Evolutionary conservation across 169 alveolate species (phyloP).

Genomic region (Plasmodium inui): DNA sequence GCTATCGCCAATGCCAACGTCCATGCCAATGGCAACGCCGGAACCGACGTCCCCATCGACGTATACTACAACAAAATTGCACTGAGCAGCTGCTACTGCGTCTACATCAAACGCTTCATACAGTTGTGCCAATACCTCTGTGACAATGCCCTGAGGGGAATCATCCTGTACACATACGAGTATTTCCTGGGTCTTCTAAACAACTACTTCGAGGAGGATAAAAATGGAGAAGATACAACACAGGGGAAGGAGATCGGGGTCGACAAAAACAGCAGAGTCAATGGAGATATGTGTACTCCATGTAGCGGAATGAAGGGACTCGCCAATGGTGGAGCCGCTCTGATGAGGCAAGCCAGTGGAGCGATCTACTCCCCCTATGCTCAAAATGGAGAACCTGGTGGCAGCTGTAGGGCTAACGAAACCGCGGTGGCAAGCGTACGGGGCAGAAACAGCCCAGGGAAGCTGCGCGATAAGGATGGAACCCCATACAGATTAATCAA

Average conservation of each 20-base stretch:
- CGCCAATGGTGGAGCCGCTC: neutral
- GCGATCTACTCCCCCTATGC: neutral
- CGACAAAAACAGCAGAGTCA: neutral
- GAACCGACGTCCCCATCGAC: neutral
- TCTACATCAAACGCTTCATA: conserved; percentile 36
- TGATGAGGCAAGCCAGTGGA: neutral
- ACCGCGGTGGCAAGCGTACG: neutral
- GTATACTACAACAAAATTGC: conserved; percentile 50
- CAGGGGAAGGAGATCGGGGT: neutral
- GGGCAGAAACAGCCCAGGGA: neutral
- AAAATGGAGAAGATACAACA: neutral
- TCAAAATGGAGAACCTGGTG: neutral
- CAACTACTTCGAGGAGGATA: conserved; percentile 8
- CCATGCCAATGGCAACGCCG: neutral
- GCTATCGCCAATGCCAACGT: neutral
- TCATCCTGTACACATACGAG: conserved; percentile 30
- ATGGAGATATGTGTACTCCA: neutral
- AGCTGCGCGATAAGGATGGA: neutral
- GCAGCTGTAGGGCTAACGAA: neutral
- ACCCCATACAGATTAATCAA: conserved; percentile 2
- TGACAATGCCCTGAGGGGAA: conserved; percentile 21
- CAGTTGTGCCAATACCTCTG: conserved; percentile 47
- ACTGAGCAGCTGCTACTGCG: conserved; percentile 26
- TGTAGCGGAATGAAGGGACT: neutral
- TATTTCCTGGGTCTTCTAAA: conserved; percentile 10